A percentile compares a stretch with the other conserved stretches of the same genome.
These are phyloP conservation scores for Liriodendron chinense DNA, from an alignment of 164 flowering plant genomes.

Conservation along the genomic window DNA sequence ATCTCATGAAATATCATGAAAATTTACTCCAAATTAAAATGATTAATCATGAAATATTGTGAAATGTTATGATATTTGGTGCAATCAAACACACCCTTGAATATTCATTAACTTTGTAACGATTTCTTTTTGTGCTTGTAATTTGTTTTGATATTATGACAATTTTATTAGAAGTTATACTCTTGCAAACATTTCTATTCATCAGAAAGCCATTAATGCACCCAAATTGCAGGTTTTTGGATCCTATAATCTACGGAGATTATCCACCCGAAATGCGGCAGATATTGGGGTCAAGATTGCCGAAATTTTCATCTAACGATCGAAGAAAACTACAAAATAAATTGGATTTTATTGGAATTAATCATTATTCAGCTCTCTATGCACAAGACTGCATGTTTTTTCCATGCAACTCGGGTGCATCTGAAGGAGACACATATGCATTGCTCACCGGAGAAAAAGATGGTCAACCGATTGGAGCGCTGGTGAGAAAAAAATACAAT, in stretches of 20 bases:
- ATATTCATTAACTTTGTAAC: too few species aligned
- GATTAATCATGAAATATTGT: too few species aligned
- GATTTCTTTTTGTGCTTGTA: neutral
- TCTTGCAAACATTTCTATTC: neutral
- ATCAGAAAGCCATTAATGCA: too few species aligned
- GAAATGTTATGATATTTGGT: too few species aligned
- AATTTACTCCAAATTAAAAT: too few species aligned
- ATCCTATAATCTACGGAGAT: conserved; percentile 38
- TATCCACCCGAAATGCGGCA: conserved; percentile 40
- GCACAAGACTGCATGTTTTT: conserved; percentile 24
- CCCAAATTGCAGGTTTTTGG: conserved; percentile 28
- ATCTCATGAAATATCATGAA: too few species aligned
- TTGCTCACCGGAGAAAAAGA: conserved; percentile 8
- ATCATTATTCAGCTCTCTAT: conserved; percentile 12
- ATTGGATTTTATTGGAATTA: conserved; percentile 39
- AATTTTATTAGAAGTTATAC: neutral
- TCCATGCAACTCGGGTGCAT: neutral
- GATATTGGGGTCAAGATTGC: conserved; percentile 22
- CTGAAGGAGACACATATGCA: neutral
- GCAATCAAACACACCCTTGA: too few species aligned
- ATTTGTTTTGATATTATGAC: neutral
- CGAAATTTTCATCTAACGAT: conserved; percentile 28
- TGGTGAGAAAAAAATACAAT: neutral
- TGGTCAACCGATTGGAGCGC: conserved; percentile 19
- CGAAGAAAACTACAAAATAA: conserved; percentile 16